These are phyloP conservation scores for Eucalyptus polybractea DNA, from an alignment of 345 rosid species.

Conservation along the genomic window DNA sequence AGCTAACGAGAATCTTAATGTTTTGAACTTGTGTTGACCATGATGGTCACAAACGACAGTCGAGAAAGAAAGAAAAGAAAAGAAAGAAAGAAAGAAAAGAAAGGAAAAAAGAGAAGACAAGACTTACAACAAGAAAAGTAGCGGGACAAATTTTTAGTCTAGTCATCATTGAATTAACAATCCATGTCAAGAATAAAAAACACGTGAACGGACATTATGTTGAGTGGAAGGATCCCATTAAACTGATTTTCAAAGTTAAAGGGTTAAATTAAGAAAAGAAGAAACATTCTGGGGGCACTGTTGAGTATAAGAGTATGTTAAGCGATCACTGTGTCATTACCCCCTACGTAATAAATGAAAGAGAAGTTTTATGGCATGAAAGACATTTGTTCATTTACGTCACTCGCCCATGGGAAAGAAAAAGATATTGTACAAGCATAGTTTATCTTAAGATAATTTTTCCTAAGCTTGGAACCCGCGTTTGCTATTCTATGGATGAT, in stretches of 20 bases:
- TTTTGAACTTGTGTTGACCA: neutral
- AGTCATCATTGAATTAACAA: neutral
- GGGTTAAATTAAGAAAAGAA: too few species aligned
- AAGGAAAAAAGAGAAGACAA: neutral
- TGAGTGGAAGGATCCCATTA: neutral
- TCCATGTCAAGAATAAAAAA: neutral
- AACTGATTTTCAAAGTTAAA: neutral
- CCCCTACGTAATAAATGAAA: neutral
- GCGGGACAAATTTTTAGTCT: neutral
- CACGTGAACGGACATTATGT: neutral
- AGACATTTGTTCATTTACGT: neutral
- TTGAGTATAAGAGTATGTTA: too few species aligned
- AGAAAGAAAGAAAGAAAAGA: neutral
- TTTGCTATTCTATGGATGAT: neutral
- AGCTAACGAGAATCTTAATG: too few species aligned
- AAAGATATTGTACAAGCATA: neutral
- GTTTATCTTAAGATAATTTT: neutral
- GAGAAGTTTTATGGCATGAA: neutral
- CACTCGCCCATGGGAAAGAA: neutral
- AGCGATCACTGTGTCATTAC: neutral
- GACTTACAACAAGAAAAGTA: neutral
- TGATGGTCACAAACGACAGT: neutral
- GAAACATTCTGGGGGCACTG: neutral
- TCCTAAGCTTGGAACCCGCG: neutral
- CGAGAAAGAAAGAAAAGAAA: neutral